These are phyloP conservation scores for Trametes punicea DNA, from an alignment of 768 basidiomycete genomes.

Conservation along the genomic window DNA sequence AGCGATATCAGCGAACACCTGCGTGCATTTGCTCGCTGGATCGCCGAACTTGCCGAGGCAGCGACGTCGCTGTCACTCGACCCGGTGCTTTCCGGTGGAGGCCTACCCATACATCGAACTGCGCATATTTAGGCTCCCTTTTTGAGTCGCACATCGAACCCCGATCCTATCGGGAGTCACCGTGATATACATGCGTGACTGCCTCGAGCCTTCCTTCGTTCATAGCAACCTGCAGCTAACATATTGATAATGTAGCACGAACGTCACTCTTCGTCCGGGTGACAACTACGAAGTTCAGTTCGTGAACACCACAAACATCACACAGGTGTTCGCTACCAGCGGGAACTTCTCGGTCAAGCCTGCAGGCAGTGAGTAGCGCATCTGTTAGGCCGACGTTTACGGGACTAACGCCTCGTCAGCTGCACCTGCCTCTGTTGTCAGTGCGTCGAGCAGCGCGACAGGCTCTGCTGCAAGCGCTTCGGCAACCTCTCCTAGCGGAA, in stretches of 20 bases:
- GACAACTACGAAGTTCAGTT: constrained; percentile 35
- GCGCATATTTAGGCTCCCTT: too few species aligned
- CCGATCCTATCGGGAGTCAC: neutral
- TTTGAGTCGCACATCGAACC: too few species aligned
- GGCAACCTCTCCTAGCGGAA: constrained; percentile 12
- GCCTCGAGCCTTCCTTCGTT: too few species aligned
- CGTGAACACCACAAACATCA: constrained; percentile 32
- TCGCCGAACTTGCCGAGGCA: too few species aligned
- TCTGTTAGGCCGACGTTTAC: neutral
- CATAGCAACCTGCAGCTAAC: too few species aligned
- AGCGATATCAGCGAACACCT: too few species aligned
- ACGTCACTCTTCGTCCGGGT: constrained; percentile 33
- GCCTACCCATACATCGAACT: too few species aligned
- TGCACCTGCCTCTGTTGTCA: constrained; percentile 17
- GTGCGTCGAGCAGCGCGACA: constrained; percentile 1
- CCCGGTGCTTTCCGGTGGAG: too few species aligned
- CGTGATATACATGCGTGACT: too few species aligned
- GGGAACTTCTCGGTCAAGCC: constrained; percentile 34
- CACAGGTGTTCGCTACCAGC: constrained; percentile 33
- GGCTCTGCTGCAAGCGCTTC: constrained; percentile 16
- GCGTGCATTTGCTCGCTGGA: too few species aligned
- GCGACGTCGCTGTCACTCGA: too few species aligned
- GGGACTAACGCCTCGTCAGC: constrained; percentile 18
- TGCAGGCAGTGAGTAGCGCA: constrained; percentile 35
- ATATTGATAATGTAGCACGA: constrained; percentile 26